Conservation (phyloP, 805 yeast species). For the Candida sanyiensis region DNA sequence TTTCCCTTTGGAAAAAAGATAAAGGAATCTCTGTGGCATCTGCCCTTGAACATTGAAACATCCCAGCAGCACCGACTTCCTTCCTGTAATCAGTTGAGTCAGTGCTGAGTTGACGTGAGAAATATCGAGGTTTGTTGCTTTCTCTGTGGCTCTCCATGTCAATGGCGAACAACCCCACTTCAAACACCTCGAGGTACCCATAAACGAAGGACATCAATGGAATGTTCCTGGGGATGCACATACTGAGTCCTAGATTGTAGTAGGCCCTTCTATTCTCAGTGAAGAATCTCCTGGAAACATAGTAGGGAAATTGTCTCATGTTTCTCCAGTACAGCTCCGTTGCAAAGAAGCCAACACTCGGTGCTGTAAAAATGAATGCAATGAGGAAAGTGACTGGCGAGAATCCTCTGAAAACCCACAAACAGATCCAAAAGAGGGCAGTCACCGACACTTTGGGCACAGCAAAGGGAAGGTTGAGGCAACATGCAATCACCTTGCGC, state of each 20-base stretch:
- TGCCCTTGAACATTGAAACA: neutral
- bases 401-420: neutral
- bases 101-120: neutral
- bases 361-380: neutral
- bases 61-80: neutral
- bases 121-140: neutral
- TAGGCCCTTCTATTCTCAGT: conserved; percentile 1
- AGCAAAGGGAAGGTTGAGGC: conserved; percentile 3
- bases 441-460: conserved; percentile 3
- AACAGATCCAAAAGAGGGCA: neutral
- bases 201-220: conserved; percentile 7
- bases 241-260: conserved; percentile 9
- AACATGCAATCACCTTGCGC: conserved; percentile 1
- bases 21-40: conserved; percentile 1
- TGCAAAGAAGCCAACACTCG: conserved; percentile 5
- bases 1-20: conserved; percentile 2
- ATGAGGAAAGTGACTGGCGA: conserved; percentile 1
- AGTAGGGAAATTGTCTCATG: conserved; percentile 9
- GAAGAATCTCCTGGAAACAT: conserved; percentile 5
- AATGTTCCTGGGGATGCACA: conserved; percentile 5
- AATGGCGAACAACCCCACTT: conserved; percentile 9
- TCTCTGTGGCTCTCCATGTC: conserved; percentile 9
- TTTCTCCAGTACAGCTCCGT: conserved; percentile 2
- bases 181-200: conserved; percentile 10
- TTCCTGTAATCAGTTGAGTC: neutral